A percentile compares a stretch with the other conserved stretches of the same genome.
phyloP scores from a whole-genome alignment of 345 rosid genomes.

The Syzygium aqueum region DNA sequence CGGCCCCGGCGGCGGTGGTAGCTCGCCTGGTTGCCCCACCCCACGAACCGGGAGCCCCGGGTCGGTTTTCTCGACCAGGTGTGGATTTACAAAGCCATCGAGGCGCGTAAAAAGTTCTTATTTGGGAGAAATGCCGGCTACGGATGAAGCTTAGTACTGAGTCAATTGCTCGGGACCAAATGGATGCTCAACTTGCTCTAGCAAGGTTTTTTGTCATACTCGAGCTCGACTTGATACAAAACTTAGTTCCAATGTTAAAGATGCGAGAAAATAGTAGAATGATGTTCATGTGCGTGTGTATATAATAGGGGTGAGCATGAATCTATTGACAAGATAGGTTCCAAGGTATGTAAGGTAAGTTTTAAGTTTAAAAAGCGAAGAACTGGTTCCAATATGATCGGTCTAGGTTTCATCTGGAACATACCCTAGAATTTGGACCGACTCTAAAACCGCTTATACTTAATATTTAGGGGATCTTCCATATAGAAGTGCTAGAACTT shows the following conservation, averaged over 20 bases:
- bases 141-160: rapidly evolving
- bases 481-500: not conserved
- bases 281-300: not conserved
- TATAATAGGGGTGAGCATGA: too few species aligned
- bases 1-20: not conserved
- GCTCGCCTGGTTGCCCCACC: rapidly evolving
- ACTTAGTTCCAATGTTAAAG: not conserved
- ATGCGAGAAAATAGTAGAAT: not conserved
- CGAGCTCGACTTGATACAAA: not conserved
- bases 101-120: rapidly evolving
- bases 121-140: rapidly evolving
- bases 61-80: too few species aligned
- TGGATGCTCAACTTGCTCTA: rapidly evolving
- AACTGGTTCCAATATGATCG: too few species aligned
- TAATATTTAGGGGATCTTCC: not conserved
- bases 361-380: too few species aligned
- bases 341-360: too few species aligned
- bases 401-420: too few species aligned
- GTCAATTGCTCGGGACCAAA: rapidly evolving
- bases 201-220: rapidly evolving
- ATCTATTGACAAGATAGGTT: too few species aligned
- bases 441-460: too few species aligned
- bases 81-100: rapidly evolving
- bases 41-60: not conserved
- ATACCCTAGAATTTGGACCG: too few species aligned